phyloP scores from a whole-genome alignment of 2,329 filamentous ascomycete species.

The Claviceps humidiphila region DNA sequence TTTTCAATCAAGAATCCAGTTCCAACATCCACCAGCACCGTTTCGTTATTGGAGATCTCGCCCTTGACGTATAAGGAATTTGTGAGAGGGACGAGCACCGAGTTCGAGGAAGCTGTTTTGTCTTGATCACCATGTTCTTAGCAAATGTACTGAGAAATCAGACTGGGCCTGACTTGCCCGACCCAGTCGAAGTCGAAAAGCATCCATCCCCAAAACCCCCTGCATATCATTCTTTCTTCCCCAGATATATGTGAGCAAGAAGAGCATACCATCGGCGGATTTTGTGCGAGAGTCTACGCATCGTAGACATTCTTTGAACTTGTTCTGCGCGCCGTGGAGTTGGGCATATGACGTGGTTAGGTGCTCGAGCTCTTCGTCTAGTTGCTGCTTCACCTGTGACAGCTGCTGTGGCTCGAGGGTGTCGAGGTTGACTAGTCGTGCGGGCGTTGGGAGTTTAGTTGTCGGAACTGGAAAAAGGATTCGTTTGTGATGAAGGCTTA shows the following conservation, averaged over 20 bases:
- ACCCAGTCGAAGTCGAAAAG: not conserved
- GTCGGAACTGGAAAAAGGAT: too few species aligned
- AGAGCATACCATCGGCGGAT: conserved; percentile 17
- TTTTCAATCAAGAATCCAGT: conserved; percentile 96
- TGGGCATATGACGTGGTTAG: conserved; percentile 82
- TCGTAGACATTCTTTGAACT: conserved; percentile 80
- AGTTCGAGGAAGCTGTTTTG: conserved; percentile 24
- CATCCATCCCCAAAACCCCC: too few species aligned
- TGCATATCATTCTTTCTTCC: too few species aligned
- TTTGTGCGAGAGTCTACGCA: conserved; percentile 46
- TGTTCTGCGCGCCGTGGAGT: conserved; percentile 76
- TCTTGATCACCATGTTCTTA: not conserved
- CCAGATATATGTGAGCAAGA: too few species aligned
- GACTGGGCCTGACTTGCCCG: not conserved
- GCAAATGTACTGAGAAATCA: not conserved
- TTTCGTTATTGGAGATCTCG: conserved; percentile 57
- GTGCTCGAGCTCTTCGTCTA: conserved; percentile 92
- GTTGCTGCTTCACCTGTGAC: conserved; percentile 82
- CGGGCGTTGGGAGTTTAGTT: not conserved
- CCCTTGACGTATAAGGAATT: conserved; percentile 91
- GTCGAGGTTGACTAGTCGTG: conserved; percentile 47
- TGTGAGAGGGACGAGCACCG: conserved; percentile 82
- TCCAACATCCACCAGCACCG: conserved; percentile 81
- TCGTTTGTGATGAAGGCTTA: not conserved
- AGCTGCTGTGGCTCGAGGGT: conserved; percentile 76